phyloP scores from a whole-genome alignment of 2,329 filamentous ascomycete genomes.

The Macrophomina phaseolina region DNA sequence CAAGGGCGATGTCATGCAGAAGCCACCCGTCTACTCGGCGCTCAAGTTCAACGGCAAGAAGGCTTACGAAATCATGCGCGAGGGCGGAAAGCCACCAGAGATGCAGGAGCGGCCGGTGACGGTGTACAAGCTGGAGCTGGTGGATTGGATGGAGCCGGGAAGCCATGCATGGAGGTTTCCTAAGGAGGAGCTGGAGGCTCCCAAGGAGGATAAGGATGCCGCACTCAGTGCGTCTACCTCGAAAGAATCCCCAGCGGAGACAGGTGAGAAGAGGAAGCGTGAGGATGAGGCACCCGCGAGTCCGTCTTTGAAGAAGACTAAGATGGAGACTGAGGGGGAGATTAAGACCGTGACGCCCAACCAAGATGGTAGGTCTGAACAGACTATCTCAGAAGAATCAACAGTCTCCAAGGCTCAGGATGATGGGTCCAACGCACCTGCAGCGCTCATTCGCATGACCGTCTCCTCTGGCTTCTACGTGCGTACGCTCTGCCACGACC shows the following conservation, averaged over 20 bases:
- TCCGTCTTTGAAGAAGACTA: slow-evolving; percentile 12
- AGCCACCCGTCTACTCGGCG: slow-evolving; percentile 90
- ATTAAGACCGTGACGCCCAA: slow-evolving; percentile 20
- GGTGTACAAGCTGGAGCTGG: slow-evolving; percentile 75
- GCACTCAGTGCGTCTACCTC: slow-evolving; percentile 5
- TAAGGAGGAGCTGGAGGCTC: slow-evolving; percentile 71
- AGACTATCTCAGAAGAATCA: neutral
- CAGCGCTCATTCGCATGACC: slow-evolving; percentile 83
- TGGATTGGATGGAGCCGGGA: slow-evolving; percentile 84
- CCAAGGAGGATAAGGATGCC: slow-evolving; percentile 30
- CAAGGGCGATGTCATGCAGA: slow-evolving; percentile 83
- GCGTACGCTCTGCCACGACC: slow-evolving; percentile 88
- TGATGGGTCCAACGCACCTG: slow-evolving; percentile 58
- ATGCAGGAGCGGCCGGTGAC: slow-evolving; percentile 82
- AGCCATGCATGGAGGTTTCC: slow-evolving; percentile 82
- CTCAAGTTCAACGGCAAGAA: slow-evolving; percentile 93
- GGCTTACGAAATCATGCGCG: slow-evolving; percentile 92
- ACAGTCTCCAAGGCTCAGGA: neutral
- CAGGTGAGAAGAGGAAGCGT: slow-evolving; percentile 37
- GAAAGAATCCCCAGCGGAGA: neutral
- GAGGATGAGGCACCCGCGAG: slow-evolving; percentile 31
- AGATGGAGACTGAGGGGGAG: slow-evolving; percentile 47
- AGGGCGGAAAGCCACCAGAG: slow-evolving; percentile 85
- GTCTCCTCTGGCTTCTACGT: slow-evolving; percentile 98
- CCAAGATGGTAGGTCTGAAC: neutral